Conservation (phyloP, 805 yeast species). For the Saccharomyces eubayanus region DNA sequence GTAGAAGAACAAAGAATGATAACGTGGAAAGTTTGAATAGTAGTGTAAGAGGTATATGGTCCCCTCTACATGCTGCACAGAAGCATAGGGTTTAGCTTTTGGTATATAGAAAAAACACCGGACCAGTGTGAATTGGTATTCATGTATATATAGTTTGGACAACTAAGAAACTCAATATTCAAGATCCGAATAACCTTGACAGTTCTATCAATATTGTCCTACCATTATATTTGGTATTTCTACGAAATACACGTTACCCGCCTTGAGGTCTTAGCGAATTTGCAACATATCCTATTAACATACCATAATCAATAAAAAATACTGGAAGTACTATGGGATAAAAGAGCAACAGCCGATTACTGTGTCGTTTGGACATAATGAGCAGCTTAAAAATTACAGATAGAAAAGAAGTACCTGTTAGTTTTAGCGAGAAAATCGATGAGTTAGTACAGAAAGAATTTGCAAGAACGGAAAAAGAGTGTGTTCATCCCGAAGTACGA, state of each 20-base stretch:
- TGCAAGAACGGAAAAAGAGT: slow-evolving; percentile 2
- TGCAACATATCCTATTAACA: not conserved
- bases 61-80: slow-evolving; percentile 66
- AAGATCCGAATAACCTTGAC: not conserved
- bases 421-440: slow-evolving; percentile 6
- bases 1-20: slow-evolving; percentile 54
- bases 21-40: slow-evolving; percentile 74
- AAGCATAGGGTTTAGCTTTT: slow-evolving; percentile 14
- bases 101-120: not conserved
- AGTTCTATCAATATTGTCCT: not conserved
- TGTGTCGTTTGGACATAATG: slow-evolving; percentile 2
- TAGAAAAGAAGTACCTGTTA: not conserved
- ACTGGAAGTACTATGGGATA: not conserved
- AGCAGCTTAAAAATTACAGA: slow-evolving; percentile 15
- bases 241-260: not conserved
- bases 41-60: slow-evolving; percentile 95
- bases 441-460: slow-evolving; percentile 13
- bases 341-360: not conserved
- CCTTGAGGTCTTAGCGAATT: not conserved
- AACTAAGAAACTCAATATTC: not conserved
- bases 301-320: not conserved
- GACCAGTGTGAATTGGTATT: not conserved
- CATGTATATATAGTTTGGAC: not conserved
- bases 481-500: slow-evolving; percentile 14
- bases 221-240: not conserved